Base-by-base conservation (phyloP, 2,329 filamentous ascomycete genomes). In the Ophiostoma sp. region DNA sequence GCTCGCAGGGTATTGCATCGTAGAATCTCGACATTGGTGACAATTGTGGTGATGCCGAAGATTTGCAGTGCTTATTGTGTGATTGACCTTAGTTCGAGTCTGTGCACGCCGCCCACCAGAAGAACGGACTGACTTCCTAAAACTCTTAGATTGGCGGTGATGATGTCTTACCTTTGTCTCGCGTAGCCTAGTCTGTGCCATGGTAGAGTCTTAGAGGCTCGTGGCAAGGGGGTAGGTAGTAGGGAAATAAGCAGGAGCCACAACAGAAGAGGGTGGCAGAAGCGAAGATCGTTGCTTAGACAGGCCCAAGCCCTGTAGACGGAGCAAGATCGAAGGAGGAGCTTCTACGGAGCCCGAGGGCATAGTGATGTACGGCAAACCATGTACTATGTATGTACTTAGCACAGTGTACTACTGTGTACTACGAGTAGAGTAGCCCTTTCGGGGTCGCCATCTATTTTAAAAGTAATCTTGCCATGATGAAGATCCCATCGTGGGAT, bases 51-150 rank as follows among this genome's bases (percentile, higher is more conserved):
- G 52, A 57, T 57, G 52, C n/a, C 4, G 52, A 57, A 27, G 52
- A 15, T 31, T 23, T 31, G 52, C 23, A 17, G 52, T 57, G 52
- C 52, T 57, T 57, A 13, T 57, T 57, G 27, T 17, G 52, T n/a
- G 52, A 57, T 31, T 57, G 52, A 17, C 23, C 23, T 4, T 57
- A 23, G 52, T 57, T 17, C 52, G 10, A 57, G 52, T 57, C 52
- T 4, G 23, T n/a, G 44, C 44, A 48, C 10, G 15, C 20, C 15
- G 44, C n/a, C 23, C 23, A n/a, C 27, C 52, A 17, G 27, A 57
- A 27, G 52, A 11, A 57, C 52, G 52, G 52, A 57, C 52, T 23
- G 52, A 57, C 52, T 57, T 57, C 52, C 52, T n/a, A 57, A 57
- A 57, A 23, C 52, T 57, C 52, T 57, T 57, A 57, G 52, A 17